phyloP scores from a whole-genome alignment of 306 rosid species.

The Casuarina glauca region DNA sequence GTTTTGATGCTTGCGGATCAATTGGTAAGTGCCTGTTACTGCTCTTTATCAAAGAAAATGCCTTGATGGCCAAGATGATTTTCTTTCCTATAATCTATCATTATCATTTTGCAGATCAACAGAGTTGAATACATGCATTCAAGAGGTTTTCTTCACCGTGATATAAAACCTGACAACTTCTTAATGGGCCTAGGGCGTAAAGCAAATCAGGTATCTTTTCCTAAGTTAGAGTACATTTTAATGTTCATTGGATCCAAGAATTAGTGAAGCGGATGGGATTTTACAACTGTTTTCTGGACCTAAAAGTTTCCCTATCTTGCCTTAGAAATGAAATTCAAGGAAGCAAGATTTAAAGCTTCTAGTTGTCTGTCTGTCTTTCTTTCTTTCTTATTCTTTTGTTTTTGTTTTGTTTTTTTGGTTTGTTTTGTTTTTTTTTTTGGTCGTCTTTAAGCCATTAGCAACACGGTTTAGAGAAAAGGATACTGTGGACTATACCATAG shows the following conservation, averaged over 20 bases:
- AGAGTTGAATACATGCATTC: conserved; percentile 99
- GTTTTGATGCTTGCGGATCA: conserved; percentile 99
- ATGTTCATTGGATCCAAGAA: background rate
- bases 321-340: background rate
- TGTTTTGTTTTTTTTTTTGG: no score
- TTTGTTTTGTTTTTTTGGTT: no score
- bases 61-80: conserved; percentile 17
- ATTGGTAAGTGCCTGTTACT: conserved; percentile 56
- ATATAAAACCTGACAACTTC: conserved; percentile 98
- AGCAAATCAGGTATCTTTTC: conserved; percentile 82
- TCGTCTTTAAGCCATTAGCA: background rate
- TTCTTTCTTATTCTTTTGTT: no score
- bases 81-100: conserved; percentile 5
- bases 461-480: background rate
- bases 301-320: background rate
- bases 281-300: background rate
- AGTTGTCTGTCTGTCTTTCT: no score
- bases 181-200: conserved; percentile 97
- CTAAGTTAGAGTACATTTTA: background rate
- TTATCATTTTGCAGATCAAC: conserved; percentile 67
- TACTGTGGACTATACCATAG: background rate
- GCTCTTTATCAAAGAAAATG: conserved; percentile 14
- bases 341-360: background rate
- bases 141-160: conserved; percentile 99
- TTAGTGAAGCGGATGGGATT: background rate